phyloP scores from a whole-genome alignment of 2,329 filamentous ascomycete genomes.

The Cadophora gregata region DNA sequence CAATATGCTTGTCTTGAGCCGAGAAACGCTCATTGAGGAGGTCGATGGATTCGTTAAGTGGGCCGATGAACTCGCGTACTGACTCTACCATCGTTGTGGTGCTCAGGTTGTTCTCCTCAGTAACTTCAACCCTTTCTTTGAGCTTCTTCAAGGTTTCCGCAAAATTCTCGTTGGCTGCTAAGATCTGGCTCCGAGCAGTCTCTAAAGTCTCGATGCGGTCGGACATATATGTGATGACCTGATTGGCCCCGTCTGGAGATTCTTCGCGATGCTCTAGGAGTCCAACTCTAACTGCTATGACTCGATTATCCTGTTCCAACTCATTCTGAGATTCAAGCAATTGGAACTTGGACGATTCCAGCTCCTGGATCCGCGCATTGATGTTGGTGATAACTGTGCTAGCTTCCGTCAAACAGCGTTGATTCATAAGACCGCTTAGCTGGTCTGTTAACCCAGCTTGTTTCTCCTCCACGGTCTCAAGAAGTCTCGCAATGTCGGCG shows the following conservation, averaged over 20 bases:
- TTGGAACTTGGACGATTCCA: constrained; percentile 2
- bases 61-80: background rate
- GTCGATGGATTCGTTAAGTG: background rate
- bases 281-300: background rate
- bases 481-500: background rate
- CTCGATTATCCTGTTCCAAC: background rate
- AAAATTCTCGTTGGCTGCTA: background rate
- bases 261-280: background rate
- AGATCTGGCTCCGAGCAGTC: background rate
- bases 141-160: background rate
- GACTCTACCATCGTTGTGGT: background rate
- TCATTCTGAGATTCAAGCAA: background rate
- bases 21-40: background rate
- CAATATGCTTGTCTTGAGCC: constrained; percentile 1
- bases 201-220: background rate
- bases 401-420: background rate
- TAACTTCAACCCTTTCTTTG: background rate
- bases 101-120: background rate
- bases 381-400: background rate
- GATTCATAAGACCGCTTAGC: background rate
- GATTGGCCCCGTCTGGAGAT: background rate
- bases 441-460: background rate
- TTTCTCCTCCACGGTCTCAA: background rate
- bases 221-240: background rate
- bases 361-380: background rate